Evolutionary conservation across 2,329 filamentous ascomycete species (phyloP).

Genomic region (Chaetomiaceae sp.): DNA sequence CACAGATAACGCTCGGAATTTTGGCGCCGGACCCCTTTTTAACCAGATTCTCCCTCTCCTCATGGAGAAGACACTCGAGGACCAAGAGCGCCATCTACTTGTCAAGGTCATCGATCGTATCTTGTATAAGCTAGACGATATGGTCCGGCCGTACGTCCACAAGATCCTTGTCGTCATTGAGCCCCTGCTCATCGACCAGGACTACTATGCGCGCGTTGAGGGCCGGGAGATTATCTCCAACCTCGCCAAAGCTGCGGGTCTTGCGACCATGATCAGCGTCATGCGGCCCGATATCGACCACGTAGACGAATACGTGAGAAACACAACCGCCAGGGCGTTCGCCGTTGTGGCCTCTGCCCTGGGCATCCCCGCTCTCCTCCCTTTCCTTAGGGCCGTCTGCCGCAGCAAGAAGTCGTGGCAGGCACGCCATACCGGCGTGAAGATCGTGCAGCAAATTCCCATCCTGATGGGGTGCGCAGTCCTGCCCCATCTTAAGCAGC

Average conservation of each 20-base stretch:
- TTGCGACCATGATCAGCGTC: slow-evolving; percentile 98
- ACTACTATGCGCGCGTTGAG: slow-evolving; percentile 97
- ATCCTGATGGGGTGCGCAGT: slow-evolving; percentile 98
- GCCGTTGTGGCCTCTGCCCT: slow-evolving; percentile 95
- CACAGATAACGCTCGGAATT: slow-evolving; percentile 94
- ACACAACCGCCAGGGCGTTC: slow-evolving; percentile 94
- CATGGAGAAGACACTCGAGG: slow-evolving; percentile 97
- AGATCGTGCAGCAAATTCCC: slow-evolving; percentile 98
- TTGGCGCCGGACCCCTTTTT: slow-evolving; percentile 89
- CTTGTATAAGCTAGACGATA: slow-evolving; percentile 94
- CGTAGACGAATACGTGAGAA: slow-evolving; percentile 95
- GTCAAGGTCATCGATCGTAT: slow-evolving; percentile 99
- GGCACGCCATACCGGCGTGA: slow-evolving; percentile 93
- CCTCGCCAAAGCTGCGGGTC: slow-evolving; percentile 88
- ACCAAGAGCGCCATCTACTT: slow-evolving; percentile 94
- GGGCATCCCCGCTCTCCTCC: slow-evolving; percentile 89
- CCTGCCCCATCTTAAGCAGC: slow-evolving; percentile 86
- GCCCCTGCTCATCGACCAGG: slow-evolving; percentile 97
- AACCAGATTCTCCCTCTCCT: slow-evolving; percentile 94
- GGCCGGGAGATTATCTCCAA: slow-evolving; percentile 99
- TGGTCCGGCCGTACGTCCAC: slow-evolving; percentile 93
- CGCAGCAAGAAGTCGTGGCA: slow-evolving; percentile 99
- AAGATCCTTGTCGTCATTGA: slow-evolving; percentile 99
- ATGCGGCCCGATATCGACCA: slow-evolving; percentile 99
- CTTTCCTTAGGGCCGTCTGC: slow-evolving; percentile 92